phyloP scores from a whole-genome alignment of 306 rosid species.

The Cajanus cajan region DNA sequence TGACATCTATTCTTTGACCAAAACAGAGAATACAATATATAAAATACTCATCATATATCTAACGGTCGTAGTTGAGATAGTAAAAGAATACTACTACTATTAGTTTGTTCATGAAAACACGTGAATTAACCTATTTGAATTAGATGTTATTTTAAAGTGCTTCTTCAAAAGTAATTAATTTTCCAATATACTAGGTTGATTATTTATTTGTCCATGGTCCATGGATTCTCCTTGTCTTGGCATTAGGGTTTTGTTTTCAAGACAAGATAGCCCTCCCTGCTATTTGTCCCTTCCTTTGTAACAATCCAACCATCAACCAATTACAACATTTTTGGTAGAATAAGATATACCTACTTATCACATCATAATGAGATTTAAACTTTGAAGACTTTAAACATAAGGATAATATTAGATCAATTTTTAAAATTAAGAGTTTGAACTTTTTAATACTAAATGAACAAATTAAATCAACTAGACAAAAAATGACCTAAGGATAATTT shows the following conservation, averaged over 20 bases:
- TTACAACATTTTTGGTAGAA: too few relatives aligned
- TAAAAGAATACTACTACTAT: background rate
- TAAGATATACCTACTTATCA: background rate
- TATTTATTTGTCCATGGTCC: background rate
- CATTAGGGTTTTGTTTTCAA: background rate
- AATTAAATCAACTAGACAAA: too few relatives aligned
- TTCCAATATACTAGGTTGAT: background rate
- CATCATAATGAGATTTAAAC: background rate
- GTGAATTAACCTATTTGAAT: background rate
- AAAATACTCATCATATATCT: background rate
- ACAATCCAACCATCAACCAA: background rate
- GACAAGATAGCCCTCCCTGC: background rate
- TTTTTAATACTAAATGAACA: too few relatives aligned
- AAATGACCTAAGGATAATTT: too few relatives aligned
- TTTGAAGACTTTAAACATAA: too few relatives aligned
- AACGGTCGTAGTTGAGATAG: background rate
- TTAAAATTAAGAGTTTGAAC: too few relatives aligned
- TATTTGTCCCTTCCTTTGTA: conserved; percentile 5
- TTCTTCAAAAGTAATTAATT: background rate
- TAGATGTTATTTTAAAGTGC: background rate
- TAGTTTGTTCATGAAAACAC: background rate
- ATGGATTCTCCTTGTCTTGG: conserved; percentile 18
- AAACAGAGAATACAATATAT: background rate
- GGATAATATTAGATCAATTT: too few relatives aligned
- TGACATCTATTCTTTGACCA: background rate